phyloP scores from a whole-genome alignment of 202 grass and related monocot genomes.

The Elaeis oleifera region DNA sequence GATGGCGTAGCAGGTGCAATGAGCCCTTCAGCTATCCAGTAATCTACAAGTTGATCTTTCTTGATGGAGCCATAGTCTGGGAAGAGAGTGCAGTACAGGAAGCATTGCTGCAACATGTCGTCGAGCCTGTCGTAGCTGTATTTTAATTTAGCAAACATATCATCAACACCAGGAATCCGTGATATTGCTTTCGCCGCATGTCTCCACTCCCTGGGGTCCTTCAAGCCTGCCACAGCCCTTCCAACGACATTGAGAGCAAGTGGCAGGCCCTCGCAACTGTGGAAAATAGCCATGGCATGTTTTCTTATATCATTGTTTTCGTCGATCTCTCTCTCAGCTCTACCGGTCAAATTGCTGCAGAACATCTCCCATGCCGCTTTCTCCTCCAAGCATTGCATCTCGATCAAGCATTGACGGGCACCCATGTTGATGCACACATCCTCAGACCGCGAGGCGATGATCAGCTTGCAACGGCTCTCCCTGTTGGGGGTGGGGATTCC shows the following conservation, averaged over 20 bases:
- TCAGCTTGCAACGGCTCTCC: constrained; percentile 33
- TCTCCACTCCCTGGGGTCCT: constrained; percentile 35
- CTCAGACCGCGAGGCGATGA: constrained; percentile 39
- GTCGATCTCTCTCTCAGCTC: constrained; percentile 19
- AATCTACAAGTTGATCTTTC: constrained; percentile 53
- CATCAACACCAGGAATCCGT: constrained; percentile 28
- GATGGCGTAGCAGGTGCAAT: constrained; percentile 2
- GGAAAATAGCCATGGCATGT: constrained; percentile 21
- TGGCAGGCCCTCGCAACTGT: constrained; percentile 42
- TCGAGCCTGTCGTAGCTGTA: constrained; percentile 48
- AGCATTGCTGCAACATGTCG: constrained; percentile 24
- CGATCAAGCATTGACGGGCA: constrained; percentile 28
- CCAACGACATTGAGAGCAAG: constrained; percentile 50
- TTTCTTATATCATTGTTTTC: constrained; percentile 5
- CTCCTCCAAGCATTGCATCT: constrained; percentile 32
- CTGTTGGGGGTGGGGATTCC: constrained; percentile 44
- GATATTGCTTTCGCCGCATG: constrained; percentile 24
- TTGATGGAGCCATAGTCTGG: constrained; percentile 48
- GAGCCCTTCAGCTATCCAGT: constrained; percentile 56
- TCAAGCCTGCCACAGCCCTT: constrained; percentile 32
- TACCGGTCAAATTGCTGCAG: constrained; percentile 38
- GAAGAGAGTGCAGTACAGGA: constrained; percentile 62
- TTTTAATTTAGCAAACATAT: constrained; percentile 38
- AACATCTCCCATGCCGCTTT: constrained; percentile 37
- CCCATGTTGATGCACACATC: constrained; percentile 50